Evolutionary conservation across 2,329 filamentous ascomycete genomes (phyloP).

Genomic region (Lecanicillium sp.): DNA sequence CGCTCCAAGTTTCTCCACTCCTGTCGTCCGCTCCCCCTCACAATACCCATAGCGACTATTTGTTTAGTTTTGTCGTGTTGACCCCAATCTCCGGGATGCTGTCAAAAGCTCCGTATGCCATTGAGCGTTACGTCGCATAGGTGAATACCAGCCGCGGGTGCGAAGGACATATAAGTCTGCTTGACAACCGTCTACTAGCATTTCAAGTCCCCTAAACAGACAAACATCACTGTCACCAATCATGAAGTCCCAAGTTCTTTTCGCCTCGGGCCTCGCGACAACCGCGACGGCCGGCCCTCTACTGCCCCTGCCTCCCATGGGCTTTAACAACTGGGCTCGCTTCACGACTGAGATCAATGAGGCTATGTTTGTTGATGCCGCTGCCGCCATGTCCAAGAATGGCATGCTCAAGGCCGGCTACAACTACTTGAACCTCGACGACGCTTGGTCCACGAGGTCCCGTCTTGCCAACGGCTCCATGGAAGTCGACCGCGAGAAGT

Average conservation of each 20-base stretch:
- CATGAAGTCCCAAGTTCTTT: slow-evolving; percentile 9
- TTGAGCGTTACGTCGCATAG: no score
- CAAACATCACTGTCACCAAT: no score
- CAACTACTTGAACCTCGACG: slow-evolving; percentile 33
- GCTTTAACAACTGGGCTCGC: slow-evolving; percentile 43
- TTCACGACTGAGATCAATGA: slow-evolving; percentile 40
- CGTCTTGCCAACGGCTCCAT: slow-evolving; percentile 28
- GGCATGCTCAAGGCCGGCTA: slow-evolving; percentile 28
- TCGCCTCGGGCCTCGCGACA: slow-evolving; percentile 5
- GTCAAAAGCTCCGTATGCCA: no score
- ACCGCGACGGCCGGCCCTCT: not conserved
- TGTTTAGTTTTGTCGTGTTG: no score
- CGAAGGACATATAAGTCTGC: no score
- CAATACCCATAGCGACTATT: no score
- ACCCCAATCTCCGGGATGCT: no score
- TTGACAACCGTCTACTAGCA: no score
- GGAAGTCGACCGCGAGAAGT: slow-evolving; percentile 30
- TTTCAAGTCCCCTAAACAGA: no score
- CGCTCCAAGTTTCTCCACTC: no score
- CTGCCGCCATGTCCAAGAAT: slow-evolving; percentile 32
- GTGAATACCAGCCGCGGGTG: no score
- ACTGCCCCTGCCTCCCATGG: slow-evolving; percentile 33
- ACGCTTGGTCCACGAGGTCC: slow-evolving; percentile 31
- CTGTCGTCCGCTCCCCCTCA: no score
- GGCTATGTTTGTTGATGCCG: slow-evolving; percentile 36